Base-by-base conservation (phyloP, 305 asterid genomes). In the Rubia peregrina region DNA sequence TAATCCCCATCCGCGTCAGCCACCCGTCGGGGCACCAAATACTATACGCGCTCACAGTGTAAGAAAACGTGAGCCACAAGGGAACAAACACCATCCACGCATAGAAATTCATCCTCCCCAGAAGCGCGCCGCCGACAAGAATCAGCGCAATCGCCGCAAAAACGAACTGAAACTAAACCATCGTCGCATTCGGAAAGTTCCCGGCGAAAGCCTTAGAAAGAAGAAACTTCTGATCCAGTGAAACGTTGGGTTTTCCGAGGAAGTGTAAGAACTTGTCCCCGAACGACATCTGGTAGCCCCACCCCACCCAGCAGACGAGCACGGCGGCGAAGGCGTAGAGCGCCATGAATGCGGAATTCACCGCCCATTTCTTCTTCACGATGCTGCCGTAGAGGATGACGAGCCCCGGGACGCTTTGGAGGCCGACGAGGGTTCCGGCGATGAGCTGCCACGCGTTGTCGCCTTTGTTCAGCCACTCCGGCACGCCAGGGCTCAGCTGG, bases 51-150 rank as follows among this genome's bases (percentile, higher is more conserved):
- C 88, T 83, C 0, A 89, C 61, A 0, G 96, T 86, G 70, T 89
- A 89, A 43, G 96, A 89, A 64, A 83, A 86, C 10, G 96, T 89
- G 0, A 86, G 77, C 96, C 94, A 89, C 11, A 89, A 73, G 0
- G 96, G 96, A 51, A 87, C 96, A 68, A 87, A 89, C 62, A 84
- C 9, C 96, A 87, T 89, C 96, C 96, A 89, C 6, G 96, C 96
- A 9, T 42, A 61, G 48, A 87, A 89, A 62, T 82, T 89, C 94
- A 87, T 87, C 82, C 94, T 73, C 62, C 96, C 94, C 8, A 89
- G 84, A 73, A 89, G 14, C 0, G 94, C 94, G 6, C 96, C 96
- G 8, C 83, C 94, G 7, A 82, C 76, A 71, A 87, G 67, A 36
- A 89, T 89, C 85, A 86, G 24, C 1, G 96, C 83, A 48, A 89